Percentiles rank a stretch among this genome's conserved stretches.
These are phyloP conservation scores for Clavariopsis aquatica DNA, from an alignment of 495 filamentous ascomycete species.

Conservation along the genomic window DNA sequence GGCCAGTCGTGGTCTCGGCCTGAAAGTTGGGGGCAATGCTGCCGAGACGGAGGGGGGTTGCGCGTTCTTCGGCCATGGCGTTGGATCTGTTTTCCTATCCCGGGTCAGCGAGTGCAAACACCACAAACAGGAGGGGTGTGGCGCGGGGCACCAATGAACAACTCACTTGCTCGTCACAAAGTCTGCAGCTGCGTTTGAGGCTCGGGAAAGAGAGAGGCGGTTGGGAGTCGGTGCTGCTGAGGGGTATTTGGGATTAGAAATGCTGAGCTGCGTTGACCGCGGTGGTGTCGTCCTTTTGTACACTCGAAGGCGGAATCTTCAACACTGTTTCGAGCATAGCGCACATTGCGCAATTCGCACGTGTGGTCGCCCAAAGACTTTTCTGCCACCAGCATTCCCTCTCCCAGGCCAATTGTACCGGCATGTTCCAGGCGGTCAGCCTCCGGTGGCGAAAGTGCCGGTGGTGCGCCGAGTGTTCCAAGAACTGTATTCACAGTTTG, in stretches of 20 bases:
- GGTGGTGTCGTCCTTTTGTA: constrained; percentile 19
- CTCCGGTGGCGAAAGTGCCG: background rate
- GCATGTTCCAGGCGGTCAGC: background rate
- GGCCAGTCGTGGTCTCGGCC: constrained; percentile 85
- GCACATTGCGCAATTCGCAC: constrained; percentile 6
- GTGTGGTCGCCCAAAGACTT: background rate
- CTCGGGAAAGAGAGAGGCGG: background rate
- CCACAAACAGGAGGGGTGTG: constrained; percentile 31
- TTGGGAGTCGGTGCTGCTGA: background rate
- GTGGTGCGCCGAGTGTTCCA: background rate
- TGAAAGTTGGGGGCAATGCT: constrained; percentile 89
- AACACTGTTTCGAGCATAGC: constrained; percentile 15
- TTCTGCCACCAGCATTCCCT: background rate
- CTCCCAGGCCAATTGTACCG: background rate
- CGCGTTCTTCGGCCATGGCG: constrained; percentile 39
- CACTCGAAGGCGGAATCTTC: background rate
- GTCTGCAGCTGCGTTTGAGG: background rate
- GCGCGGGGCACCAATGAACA: background rate
- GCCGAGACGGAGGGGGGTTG: constrained; percentile 73
- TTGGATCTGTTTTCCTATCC: background rate
- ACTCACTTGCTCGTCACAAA: background rate
- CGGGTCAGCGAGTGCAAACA: constrained; percentile 25
- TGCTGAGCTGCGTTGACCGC: background rate
- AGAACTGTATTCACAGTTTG: background rate
- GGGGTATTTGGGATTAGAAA: background rate